Percentiles rank a stretch among this genome's conserved stretches.
These are phyloP conservation scores for Agaricus subrufescens DNA, from an alignment of 768 basidiomycete species.

Conservation along the genomic window DNA sequence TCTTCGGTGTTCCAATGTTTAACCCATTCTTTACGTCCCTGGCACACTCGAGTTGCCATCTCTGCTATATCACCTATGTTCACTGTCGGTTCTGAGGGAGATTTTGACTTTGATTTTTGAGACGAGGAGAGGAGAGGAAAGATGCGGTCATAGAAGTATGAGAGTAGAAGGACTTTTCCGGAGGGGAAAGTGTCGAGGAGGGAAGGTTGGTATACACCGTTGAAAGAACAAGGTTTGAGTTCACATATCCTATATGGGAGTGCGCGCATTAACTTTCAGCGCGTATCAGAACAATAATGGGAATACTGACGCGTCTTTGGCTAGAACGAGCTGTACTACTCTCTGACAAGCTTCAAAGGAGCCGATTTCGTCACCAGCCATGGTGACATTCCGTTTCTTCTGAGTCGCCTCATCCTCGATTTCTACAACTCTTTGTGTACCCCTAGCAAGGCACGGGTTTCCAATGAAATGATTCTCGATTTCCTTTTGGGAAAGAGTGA, in stretches of 20 bases:
- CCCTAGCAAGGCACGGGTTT: constrained; percentile 81
- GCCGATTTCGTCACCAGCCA: constrained; percentile 81
- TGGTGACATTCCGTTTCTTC: constrained; percentile 60
- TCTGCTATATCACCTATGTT: constrained; percentile 55
- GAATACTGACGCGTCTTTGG: constrained; percentile 81
- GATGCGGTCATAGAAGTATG: constrained; percentile 97
- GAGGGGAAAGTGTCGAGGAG: constrained; percentile 82
- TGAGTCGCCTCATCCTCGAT: constrained; percentile 46
- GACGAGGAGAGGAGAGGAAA: constrained; percentile 56
- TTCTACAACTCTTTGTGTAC: constrained; percentile 57
- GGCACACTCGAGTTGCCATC: constrained; percentile 71
- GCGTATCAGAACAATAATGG: background rate
- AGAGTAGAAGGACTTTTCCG: constrained; percentile 86
- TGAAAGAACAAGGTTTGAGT: constrained; percentile 92
- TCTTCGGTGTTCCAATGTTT: constrained; percentile 35
- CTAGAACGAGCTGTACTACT: constrained; percentile 84
- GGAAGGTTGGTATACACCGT: constrained; percentile 95
- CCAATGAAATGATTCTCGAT: constrained; percentile 28
- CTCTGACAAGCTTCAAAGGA: constrained; percentile 83
- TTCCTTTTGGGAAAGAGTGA: constrained; percentile 10
- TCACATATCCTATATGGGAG: constrained; percentile 62
- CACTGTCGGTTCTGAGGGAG: constrained; percentile 20
- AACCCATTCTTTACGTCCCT: constrained; percentile 59
- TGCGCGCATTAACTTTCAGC: background rate
- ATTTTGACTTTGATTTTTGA: constrained; percentile 11